Base-by-base conservation (phyloP, 352 stramenopile genomes). In the Phytophthora pseudosyringae region DNA sequence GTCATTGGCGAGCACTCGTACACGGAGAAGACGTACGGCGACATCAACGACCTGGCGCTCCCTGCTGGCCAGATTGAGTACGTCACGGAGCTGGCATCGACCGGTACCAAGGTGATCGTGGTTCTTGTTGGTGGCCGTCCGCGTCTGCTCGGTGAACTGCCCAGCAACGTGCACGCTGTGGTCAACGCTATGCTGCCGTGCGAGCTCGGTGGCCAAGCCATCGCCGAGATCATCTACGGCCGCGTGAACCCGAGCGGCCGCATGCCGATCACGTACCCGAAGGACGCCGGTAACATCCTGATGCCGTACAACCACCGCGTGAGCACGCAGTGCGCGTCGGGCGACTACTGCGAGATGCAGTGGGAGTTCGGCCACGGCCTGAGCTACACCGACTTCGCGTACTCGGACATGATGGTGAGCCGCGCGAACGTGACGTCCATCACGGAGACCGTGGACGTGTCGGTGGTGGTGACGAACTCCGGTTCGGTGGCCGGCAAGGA, bases 1-100 rank as follows among this genome's bases (percentile, higher is more conserved):
- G 84, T 76, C 18, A 78, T 96, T 13, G 89, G 89, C 29, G 89
- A 96, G 67, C 49, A 50, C 25, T 59, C 78, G 8, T 97, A 95
- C 64, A 75, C 84, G 7, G 89, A 97, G 60, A 96, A 95, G 51
- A 81, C 77, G 4, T 58, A 58, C 60, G 89, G 89, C 8, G 89
- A 97, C 57, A 89, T 96, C 43, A 62, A 89, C 39, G 81, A 95
- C 50, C 21, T 21, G 2, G 21, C 21, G 21, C 21, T 21, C 21
- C 21, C 21, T 21, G 21, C 21, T 21, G 21, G 86, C 9, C 82
- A 95, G 59, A 70, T 90, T 40, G 68, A 83, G 59, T 95, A 94
- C 53, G 78, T 95, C 4, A 72, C 65, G 12, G 62, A 83, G 28
- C 67, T 96, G 16, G 69, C 68, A 0, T 75, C 67, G 5, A 89